phyloP scores from a whole-genome alignment of 2,329 filamentous ascomycete species.

The Colletotrichum plurivorum region DNA sequence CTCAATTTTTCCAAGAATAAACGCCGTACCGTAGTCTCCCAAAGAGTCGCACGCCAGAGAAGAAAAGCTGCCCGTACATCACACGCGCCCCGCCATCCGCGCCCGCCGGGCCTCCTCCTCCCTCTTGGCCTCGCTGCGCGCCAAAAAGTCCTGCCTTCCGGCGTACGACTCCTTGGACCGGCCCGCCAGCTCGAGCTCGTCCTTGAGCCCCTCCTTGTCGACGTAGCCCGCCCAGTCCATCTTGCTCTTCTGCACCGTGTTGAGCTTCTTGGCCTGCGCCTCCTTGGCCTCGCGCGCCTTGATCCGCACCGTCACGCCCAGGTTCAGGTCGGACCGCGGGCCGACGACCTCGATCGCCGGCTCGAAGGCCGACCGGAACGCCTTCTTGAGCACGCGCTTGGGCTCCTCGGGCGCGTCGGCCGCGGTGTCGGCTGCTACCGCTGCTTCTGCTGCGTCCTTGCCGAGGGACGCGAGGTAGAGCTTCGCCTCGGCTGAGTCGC shows the following conservation, averaged over 20 bases:
- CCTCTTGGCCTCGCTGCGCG: constrained; percentile 73
- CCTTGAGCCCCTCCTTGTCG: constrained; percentile 78
- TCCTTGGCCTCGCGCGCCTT: constrained; percentile 60
- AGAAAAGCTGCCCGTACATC: constrained; percentile 15
- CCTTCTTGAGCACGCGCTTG: constrained; percentile 65
- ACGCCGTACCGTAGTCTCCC: constrained; percentile 9
- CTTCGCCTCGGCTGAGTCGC: constrained; percentile 76
- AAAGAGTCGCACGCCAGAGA: not conserved
- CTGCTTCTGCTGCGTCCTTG: constrained; percentile 44
- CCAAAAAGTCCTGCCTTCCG: constrained; percentile 75
- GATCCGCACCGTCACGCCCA: constrained; percentile 65
- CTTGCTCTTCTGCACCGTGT: constrained; percentile 79
- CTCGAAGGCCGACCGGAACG: constrained; percentile 75
- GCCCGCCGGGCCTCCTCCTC: constrained; percentile 72
- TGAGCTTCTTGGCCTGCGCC: constrained; percentile 74
- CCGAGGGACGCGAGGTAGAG: constrained; percentile 71
- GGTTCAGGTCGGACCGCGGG: constrained; percentile 69
- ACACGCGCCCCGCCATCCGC: constrained; percentile 59
- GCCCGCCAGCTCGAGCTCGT: constrained; percentile 76
- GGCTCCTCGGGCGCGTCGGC: constrained; percentile 39
- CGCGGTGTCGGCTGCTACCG: constrained; percentile 44
- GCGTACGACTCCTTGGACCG: constrained; percentile 76
- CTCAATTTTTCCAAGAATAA: constrained; percentile 14
- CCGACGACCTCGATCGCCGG: constrained; percentile 61
- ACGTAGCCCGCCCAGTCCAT: constrained; percentile 83